phyloP scores from a whole-genome alignment of 2,329 filamentous ascomycete species.

The Colletotrichum zoysiae region DNA sequence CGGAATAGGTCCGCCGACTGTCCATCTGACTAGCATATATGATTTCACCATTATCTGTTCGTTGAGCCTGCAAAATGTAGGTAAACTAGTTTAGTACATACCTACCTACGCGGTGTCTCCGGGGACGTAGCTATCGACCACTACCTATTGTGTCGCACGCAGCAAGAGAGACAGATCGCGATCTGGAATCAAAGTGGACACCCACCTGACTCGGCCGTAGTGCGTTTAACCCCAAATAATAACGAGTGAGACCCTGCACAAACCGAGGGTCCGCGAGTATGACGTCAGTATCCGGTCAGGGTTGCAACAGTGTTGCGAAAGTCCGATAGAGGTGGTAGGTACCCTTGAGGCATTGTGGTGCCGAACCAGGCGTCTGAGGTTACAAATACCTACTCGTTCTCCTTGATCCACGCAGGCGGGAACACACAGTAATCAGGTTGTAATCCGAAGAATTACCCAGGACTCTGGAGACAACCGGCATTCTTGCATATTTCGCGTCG shows the following conservation, averaged over 20 bases:
- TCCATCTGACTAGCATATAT: neutral
- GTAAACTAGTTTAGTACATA: neutral
- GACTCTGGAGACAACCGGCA: neutral
- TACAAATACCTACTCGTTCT: no score
- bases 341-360: slow-evolving; percentile 10
- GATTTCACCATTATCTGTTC: slow-evolving; percentile 5
- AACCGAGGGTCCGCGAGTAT: slow-evolving; percentile 26
- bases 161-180: slow-evolving; percentile 11
- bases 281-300: slow-evolving; percentile 33
- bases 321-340: slow-evolving; percentile 9
- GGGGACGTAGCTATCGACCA: neutral
- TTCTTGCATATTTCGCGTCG: neutral
- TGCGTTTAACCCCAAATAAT: slow-evolving; percentile 11
- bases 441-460: neutral
- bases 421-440: neutral
- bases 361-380: slow-evolving; percentile 2
- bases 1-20: slow-evolving; percentile 1
- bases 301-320: slow-evolving; percentile 20
- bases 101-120: neutral
- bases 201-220: slow-evolving; percentile 38
- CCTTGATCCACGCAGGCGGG: neutral
- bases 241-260: slow-evolving; percentile 31
- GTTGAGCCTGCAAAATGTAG: neutral
- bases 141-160: neutral
- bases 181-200: slow-evolving; percentile 18